Percentiles rank a stretch among this genome's conserved stretches.
Evolutionary conservation across 1,284 basidiomycete species (phyloP).

Genomic region (Takashimella tepidaria): DNA sequence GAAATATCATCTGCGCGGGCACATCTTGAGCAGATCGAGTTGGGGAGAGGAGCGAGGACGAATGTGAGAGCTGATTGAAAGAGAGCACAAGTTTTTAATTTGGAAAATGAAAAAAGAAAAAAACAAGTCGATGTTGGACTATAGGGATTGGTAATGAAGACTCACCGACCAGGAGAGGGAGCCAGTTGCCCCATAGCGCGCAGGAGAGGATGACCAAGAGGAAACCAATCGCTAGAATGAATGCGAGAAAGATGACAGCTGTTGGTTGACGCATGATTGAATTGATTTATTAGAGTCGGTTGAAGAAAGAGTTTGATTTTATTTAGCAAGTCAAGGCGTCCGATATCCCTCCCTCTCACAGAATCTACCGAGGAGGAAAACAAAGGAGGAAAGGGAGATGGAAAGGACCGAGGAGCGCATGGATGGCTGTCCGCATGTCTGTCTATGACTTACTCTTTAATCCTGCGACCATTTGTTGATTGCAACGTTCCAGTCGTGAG

Average conservation of each 20-base stretch:
- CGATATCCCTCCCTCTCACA: too few species aligned
- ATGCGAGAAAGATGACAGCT: conserved; percentile 92
- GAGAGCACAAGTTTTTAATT: conserved; percentile 93
- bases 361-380: neutral
- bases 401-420: neutral
- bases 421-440: neutral
- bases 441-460: conserved; percentile 40
- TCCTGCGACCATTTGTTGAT: conserved; percentile 32
- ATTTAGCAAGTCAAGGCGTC: too few species aligned
- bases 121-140: too few species aligned
- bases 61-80: conserved; percentile 84
- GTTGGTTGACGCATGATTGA: conserved; percentile 1
- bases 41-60: conserved; percentile 90
- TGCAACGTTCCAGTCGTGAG: neutral
- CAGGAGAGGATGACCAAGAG: conserved; percentile 96
- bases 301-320: too few species aligned
- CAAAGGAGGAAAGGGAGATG: conserved; percentile 1
- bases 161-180: conserved; percentile 92
- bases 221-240: conserved; percentile 94
- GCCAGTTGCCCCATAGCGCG: conserved; percentile 94
- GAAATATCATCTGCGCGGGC: conserved; percentile 54
- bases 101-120: conserved; percentile 41
- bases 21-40: conserved; percentile 62
- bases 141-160: conserved; percentile 26
- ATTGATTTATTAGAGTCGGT: too few species aligned